A percentile compares a stretch with the other conserved stretches of the same genome.
These are phyloP conservation scores for Aureobasidium pullulans DNA, from an alignment of 2,329 filamentous ascomycete genomes.

Conservation along the genomic window DNA sequence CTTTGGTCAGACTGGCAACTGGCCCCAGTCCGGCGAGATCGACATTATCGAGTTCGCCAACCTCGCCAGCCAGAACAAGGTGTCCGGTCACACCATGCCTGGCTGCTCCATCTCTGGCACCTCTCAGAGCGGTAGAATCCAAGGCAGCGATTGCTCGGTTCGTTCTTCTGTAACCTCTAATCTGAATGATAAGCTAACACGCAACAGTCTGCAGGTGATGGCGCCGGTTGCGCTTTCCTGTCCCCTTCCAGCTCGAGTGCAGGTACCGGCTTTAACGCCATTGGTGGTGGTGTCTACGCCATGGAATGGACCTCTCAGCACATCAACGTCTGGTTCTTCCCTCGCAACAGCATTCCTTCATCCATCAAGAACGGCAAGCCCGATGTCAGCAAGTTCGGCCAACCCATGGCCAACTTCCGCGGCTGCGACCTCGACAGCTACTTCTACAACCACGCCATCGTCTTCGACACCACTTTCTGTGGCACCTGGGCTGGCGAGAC, in stretches of 20 bases:
- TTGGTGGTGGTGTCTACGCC: conserved; percentile 38
- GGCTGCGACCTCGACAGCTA: conserved; percentile 29
- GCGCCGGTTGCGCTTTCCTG: conserved; percentile 32
- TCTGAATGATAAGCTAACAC: neutral
- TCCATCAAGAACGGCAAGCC: conserved; percentile 49
- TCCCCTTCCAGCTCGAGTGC: conserved; percentile 39
- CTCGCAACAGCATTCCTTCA: conserved; percentile 53
- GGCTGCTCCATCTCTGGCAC: conserved; percentile 33
- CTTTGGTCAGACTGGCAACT: conserved; percentile 22
- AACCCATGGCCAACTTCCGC: conserved; percentile 49
- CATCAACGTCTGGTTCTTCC: conserved; percentile 79
- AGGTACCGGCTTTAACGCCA: conserved; percentile 40
- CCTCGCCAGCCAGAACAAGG: conserved; percentile 33
- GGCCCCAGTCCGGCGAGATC: conserved; percentile 38
- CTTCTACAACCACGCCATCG: conserved; percentile 36
- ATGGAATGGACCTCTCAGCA: conserved; percentile 58
- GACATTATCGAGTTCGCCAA: conserved; percentile 42
- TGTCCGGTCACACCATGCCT: conserved; percentile 19
- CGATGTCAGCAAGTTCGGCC: conserved; percentile 53
- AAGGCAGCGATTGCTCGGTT: conserved; percentile 45
- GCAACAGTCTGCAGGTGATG: conserved; percentile 34
- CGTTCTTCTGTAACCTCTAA: conserved; percentile 10
- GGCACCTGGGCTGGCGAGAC: conserved; percentile 22
- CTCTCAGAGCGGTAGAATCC: conserved; percentile 34
- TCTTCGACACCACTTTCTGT: conserved; percentile 57